Base-by-base conservation (phyloP, 2,329 filamentous ascomycete genomes). In the Spiromastix sp. region DNA sequence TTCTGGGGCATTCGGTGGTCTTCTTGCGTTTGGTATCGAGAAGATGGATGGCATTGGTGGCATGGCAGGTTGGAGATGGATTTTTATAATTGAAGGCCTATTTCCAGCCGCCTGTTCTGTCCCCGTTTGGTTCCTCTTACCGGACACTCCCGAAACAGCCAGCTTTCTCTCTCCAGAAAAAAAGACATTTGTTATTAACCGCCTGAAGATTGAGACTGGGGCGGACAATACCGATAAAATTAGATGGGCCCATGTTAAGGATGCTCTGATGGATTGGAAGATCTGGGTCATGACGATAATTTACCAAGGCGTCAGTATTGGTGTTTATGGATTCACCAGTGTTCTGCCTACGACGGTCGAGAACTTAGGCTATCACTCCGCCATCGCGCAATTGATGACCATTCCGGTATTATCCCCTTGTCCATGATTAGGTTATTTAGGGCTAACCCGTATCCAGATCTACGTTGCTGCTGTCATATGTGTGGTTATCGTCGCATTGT, bases 61-160 rank as follows among this genome's bases (percentile, higher is more conserved):
- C 20, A 44, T 62, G 21, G 48, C 50, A 2, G 59, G 60, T 0
- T 68, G 66, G 60, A 56, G 62, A 24, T 70, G 66, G 63, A 63
- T 64, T 17, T 68, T 69, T 32, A 58, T 70, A 17, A 49, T 69
- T 2, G 67, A 70, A 42, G 66, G 67, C 1, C 39, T 66, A 1
- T 38, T 56, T 2, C 64, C 64, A 3, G 66, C 74, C 0, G 26
- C 74, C 0, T 63, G 76, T 0, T 62, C 70, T 1, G 34, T 67
- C 8, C 51, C 51, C 5, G 59, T 68, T 10, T 71, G 72, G 51
- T 72, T 66, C 52, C 76, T 81, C 52, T 71, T 81, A n/a, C 66
- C 77, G 35, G 78, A 81, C 54, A 79, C 77, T 38, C 76, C 76
- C 0, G 61, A 65, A 18, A 77, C 29, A 25, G 30, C 16, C 38